Conservation (phyloP, 2,329 filamentous ascomycete genomes). For the Botryotinia narcissicola region DNA sequence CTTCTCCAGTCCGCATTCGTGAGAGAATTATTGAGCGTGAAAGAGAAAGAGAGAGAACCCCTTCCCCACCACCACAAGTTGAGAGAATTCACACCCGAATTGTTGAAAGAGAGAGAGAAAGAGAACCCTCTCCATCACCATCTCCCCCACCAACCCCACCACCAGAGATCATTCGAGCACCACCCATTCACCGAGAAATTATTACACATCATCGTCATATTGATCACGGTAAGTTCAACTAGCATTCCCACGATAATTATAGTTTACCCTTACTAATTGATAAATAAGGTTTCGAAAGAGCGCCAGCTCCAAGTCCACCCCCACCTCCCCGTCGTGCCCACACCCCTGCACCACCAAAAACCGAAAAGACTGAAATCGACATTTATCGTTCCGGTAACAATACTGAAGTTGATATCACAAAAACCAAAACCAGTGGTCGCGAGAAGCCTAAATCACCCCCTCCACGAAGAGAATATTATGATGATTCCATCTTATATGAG, state of each 20-base stretch:
- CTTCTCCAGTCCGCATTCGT: slow-evolving; percentile 31
- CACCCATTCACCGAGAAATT: slow-evolving; percentile 82
- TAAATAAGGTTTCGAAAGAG: slow-evolving; percentile 35
- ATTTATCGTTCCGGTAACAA: slow-evolving; percentile 54
- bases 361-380: slow-evolving; percentile 57
- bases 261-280: slow-evolving; percentile 13
- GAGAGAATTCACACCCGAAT: slow-evolving; percentile 34
- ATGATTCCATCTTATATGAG: slow-evolving; percentile 67
- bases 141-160: slow-evolving; percentile 29
- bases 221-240: slow-evolving; percentile 68
- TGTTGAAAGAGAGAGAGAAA: slow-evolving; percentile 27
- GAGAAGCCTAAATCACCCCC: slow-evolving; percentile 26
- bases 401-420: slow-evolving; percentile 56
- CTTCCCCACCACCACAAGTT: slow-evolving; percentile 30
- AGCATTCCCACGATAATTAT: background rate
- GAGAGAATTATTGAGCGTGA: slow-evolving; percentile 36
- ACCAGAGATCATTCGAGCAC: slow-evolving; percentile 63
- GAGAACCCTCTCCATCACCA: slow-evolving; percentile 33
- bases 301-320: slow-evolving; percentile 24
- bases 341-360: slow-evolving; percentile 34
- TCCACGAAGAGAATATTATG: slow-evolving; percentile 45
- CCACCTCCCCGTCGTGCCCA: slow-evolving; percentile 26
- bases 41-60: slow-evolving; percentile 31
- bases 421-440: slow-evolving; percentile 23
- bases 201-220: slow-evolving; percentile 80